Evolutionary conservation across 139 green algal genomes (phyloP), one percentile per base, ranked within the genome.

Genomic region (Haematococcus lacustris): DNA sequence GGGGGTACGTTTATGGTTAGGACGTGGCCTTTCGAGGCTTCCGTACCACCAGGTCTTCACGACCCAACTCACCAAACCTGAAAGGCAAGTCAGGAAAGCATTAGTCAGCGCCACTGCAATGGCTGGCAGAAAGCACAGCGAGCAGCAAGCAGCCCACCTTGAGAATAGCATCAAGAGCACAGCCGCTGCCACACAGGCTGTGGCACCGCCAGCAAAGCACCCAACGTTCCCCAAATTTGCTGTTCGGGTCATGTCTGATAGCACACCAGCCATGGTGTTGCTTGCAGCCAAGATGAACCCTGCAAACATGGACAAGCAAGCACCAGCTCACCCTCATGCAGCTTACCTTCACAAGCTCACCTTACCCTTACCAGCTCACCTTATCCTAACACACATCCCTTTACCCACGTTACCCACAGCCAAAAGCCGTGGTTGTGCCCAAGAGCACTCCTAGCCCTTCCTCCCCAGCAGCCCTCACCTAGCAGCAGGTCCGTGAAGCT

Each of bases 401-500:
- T 17, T 9, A 53, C 43, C 9, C 43, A 53, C 9, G 9, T 53
- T 17, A 53, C 43, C 43, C 9, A 28, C 43, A 53, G 9, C 43
- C 43, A 9, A 17, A 53, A 53, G 43, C 9, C 9, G 1, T 30
- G 47, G 41, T 30, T n/a, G 23, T 2, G 26, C 23, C 3, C 68
- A 6, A 32, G 1, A 3, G 1, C 23, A 3, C 25, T 3, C 3
- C 1, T 30, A 6, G 51, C 38, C 33, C 6, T 5, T 33, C 33
- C 51, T 26, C 17, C 53, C 32, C 61, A 40, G 7, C 61, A n/a
- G 37, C 43, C 47, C 78, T 66, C 71, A 93, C 88, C 89, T 26
- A 95, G 80, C 53, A 93, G 59, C 28, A 94, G 82, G 80, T 96
- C 90, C 0, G 90, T 96, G 80, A 96, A 87, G 69, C 82, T 91